Conservation (phyloP, 345 rosid genomes). For the Microcos paniculata region DNA sequence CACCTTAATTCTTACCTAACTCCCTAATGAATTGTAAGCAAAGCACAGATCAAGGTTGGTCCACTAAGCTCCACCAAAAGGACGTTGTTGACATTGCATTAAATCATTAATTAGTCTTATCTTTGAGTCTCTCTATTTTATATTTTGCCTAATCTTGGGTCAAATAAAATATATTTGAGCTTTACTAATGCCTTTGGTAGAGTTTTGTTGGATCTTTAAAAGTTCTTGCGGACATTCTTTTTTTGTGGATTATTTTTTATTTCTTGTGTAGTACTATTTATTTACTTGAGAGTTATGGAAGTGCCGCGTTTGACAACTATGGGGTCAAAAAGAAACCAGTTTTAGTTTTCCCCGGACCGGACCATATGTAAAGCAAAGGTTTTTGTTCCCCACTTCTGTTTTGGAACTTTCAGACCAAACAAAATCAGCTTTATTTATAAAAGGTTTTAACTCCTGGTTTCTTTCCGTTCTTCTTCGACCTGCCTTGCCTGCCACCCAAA, state of each 20-base stretch:
- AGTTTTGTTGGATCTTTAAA: background rate
- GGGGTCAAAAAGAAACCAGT: background rate
- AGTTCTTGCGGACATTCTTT: background rate
- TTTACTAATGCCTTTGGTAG: too few relatives aligned
- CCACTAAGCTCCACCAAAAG: too few relatives aligned
- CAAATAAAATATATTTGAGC: too few relatives aligned
- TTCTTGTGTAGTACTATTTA: background rate
- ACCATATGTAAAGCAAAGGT: background rate
- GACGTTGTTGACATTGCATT: too few relatives aligned
- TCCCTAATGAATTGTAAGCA: too few relatives aligned
- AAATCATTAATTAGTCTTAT: too few relatives aligned
- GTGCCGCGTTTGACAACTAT: background rate
- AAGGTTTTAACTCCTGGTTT: background rate
- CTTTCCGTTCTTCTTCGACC: conserved; percentile 29
- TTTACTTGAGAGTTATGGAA: background rate
- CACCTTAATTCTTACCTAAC: too few relatives aligned
- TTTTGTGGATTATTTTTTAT: background rate
- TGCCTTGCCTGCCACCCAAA: too few relatives aligned
- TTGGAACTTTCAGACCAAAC: background rate
- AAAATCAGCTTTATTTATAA: background rate
- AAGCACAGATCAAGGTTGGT: too few relatives aligned
- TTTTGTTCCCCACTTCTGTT: background rate
- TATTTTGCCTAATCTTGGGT: too few relatives aligned
- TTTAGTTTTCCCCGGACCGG: background rate
- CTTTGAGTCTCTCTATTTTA: too few relatives aligned